Evolutionary conservation across 208 protist species (phyloP).

Genomic region (Trypanosoma scelopori): DNA sequence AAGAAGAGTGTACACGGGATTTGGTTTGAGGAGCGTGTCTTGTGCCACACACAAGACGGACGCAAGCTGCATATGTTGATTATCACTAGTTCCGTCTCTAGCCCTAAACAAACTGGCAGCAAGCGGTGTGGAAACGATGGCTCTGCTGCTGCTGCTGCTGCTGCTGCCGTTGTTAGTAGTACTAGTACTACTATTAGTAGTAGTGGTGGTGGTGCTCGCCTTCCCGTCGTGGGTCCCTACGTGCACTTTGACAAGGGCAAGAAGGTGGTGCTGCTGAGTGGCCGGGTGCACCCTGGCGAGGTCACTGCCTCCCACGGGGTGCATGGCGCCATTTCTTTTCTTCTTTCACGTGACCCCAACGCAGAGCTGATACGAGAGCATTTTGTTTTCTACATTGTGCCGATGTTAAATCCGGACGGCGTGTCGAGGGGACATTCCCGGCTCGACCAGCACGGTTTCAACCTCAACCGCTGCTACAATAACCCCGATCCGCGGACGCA

Average conservation of each 20-base stretch:
- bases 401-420: slow-evolving; percentile 94
- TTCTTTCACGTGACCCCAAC: slow-evolving; percentile 65
- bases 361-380: slow-evolving; percentile 75
- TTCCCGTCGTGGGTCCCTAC: slow-evolving; percentile 52
- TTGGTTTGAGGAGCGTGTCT: slow-evolving; percentile 82
- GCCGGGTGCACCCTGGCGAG: slow-evolving; percentile 93
- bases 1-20: slow-evolving; percentile 51
- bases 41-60: slow-evolving; percentile 74
- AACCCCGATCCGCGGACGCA: slow-evolving; percentile 65
- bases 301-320: slow-evolving; percentile 87
- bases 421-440: slow-evolving; percentile 92
- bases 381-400: slow-evolving; percentile 93
- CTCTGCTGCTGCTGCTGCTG: neutral
- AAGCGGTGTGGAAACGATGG: neutral
- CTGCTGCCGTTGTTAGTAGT: too few species aligned
- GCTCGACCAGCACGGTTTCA: slow-evolving; percentile 88
- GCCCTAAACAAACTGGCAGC: neutral
- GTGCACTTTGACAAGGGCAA: slow-evolving; percentile 76
- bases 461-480: slow-evolving; percentile 95
- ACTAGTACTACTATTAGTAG: too few species aligned
- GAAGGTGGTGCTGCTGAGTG: slow-evolving; percentile 85
- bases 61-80: slow-evolving; percentile 85
- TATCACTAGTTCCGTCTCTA: slow-evolving; percentile 52
- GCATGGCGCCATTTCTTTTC: slow-evolving; percentile 90
- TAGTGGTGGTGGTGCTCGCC: slow-evolving; percentile 9